phyloP scores from a whole-genome alignment of 306 rosid genomes.

The Mimosa bimucronata region DNA sequence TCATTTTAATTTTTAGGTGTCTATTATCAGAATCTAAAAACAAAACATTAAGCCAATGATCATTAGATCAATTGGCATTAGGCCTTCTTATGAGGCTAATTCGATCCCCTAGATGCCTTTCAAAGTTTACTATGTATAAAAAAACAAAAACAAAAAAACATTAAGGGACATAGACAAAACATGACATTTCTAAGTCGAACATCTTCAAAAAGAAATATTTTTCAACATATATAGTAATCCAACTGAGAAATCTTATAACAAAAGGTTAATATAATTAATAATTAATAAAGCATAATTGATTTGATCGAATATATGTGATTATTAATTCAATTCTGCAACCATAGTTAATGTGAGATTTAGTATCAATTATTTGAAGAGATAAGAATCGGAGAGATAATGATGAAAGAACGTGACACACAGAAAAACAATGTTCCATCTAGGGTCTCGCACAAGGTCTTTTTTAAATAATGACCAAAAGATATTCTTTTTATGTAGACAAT shows the following conservation, averaged over 20 bases:
- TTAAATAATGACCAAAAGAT: constrained; percentile 20
- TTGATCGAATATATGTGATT: neutral
- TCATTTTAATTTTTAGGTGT: neutral
- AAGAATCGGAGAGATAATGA: constrained; percentile 10
- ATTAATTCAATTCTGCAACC: neutral
- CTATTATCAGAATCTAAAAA: no score
- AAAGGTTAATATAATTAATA: neutral
- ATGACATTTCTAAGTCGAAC: neutral
- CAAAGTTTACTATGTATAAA: no score
- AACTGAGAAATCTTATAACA: neutral
- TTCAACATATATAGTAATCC: neutral
- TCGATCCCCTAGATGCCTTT: no score
- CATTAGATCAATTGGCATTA: no score
- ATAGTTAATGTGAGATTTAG: neutral
- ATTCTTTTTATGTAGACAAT: neutral
- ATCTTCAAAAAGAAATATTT: neutral
- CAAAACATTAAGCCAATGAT: no score
- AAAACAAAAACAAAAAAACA: no score
- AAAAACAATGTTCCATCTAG: neutral
- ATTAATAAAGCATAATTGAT: neutral
- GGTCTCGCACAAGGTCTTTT: neutral
- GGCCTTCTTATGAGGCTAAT: no score
- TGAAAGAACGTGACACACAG: neutral
- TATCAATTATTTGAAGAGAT: constrained; percentile 6
- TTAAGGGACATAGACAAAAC: neutral